Evolutionary conservation across 2,329 filamentous ascomycete genomes (phyloP), one percentile per base, ranked within the genome.

Genomic region (Aureobasidium subglaciale): DNA sequence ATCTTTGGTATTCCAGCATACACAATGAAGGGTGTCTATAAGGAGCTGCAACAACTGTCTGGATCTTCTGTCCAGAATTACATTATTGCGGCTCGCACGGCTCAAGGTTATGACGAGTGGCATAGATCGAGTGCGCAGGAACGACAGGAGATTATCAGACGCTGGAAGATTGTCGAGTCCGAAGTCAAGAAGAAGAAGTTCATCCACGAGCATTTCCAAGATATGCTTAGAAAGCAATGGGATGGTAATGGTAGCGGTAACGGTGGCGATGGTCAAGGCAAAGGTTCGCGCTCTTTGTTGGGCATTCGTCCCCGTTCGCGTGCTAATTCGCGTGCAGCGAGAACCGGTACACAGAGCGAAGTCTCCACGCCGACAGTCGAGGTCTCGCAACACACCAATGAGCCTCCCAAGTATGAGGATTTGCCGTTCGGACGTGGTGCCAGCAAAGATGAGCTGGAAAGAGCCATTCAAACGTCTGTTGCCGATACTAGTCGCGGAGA

Each of bases 21-120:
- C 63, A 82, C 86, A 3, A 86, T 90, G 78, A 85, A 88, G 64
- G 88, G 88, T 8, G 78, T 90, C 1, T 84, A 90, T 65, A 85
- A 85, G 25, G 85, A 90, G 68, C 75, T 91, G 43, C 79, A 84
- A 58, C 86, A 82, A 58, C 71, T 79, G 42, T 86, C 89, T 61
- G 83, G 85, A 22, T 83, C 79, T 41, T 88, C 82, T 59, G 83
- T 89, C 16, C 78, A 88, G 46, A 90, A 88, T 61, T 92, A 92
- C 66, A 88, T 95, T 60, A 82, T 90, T 42, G 82, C 87, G 1
- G 87, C 88, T 2, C 79, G 89, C 42, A 87, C 88, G 46, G 77
- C 84, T 0, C 87, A 95, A 67, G 89, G 90, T 1, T 82, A 83
- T 59, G 81, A 84, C 40, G 87, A 91, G 49, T 78, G 83, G 61